Percentiles rank a stretch among this genome's conserved stretches.
Evolutionary conservation across 2,329 filamentous ascomycete species (phyloP).

Genomic region (Apiospora malaysiana): DNA sequence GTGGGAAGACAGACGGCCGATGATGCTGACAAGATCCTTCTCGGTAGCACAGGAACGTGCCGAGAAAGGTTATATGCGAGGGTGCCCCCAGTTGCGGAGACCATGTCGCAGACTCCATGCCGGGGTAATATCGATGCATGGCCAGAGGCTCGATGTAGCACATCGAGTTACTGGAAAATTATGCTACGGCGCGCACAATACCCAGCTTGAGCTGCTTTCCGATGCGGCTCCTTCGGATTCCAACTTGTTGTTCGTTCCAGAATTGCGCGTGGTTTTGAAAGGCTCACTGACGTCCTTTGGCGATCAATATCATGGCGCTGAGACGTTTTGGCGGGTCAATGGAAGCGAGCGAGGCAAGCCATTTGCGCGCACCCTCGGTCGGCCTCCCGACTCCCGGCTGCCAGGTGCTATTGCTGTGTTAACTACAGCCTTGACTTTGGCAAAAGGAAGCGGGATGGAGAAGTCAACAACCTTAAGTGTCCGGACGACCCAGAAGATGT

Average conservation of each 20-base stretch:
- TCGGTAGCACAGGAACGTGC: not conserved
- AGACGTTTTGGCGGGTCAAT: not conserved
- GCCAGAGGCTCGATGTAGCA: not conserved
- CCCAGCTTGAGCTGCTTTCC: not conserved
- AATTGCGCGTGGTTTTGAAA: not conserved
- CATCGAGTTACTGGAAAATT: not conserved
- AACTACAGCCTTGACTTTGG: not conserved
- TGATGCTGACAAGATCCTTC: not conserved
- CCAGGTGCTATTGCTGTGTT: not conserved
- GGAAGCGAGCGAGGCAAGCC: not conserved
- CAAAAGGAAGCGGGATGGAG: not conserved
- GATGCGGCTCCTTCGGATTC: not conserved
- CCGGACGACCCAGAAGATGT: not conserved
- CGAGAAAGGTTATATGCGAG: not conserved
- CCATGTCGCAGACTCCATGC: not conserved
- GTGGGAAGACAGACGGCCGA: not conserved
- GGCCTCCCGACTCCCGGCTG: not conserved
- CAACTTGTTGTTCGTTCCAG: not conserved
- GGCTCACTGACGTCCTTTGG: not conserved
- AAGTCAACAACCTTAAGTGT: slow-evolving; percentile 5
- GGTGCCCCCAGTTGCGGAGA: not conserved
- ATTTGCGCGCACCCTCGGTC: not conserved
- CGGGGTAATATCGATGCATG: not conserved
- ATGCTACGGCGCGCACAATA: not conserved
- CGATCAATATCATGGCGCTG: not conserved